Evolutionary conservation across 495 filamentous ascomycete species (phyloP), one percentile per base, ranked within the genome.

Genomic region (Hyaloscypha variabilis): DNA sequence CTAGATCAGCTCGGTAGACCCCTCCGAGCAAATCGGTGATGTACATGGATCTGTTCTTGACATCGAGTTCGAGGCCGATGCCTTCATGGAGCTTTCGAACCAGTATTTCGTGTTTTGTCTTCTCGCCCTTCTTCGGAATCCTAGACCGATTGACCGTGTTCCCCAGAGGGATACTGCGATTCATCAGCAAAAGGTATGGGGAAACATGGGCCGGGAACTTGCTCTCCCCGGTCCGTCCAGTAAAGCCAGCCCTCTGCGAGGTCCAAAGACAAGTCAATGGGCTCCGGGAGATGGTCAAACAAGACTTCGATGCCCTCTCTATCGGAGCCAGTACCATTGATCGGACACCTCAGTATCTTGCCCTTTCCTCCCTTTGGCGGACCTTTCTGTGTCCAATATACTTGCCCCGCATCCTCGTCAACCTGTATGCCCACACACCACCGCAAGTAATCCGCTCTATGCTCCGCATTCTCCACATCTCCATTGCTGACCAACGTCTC

Each of bases 381-480:
- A 0, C 84, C 85, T 69, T 86, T 86, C 62, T 86, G 85, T 0
- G 83, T 82, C 83, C 83, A 87, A 72, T 83, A 86, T n/a, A 88
- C 58, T 28, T 80, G 69, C 2, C 75, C 75, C 8, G 66, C 71
- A 1, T 67, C 56, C 1, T 59, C 62, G 49, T 78, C 76, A 36
- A 88, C 58, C 0, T 77, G 70, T 31, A 88, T 76, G 0, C 85
- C 83, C 6, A 87, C 83, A 67, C 81, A 85, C 84, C 83, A 86
- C 0, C 72, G 73, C 0, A 65, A 73, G 66, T 78, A 72, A 68
- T 81, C 76, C 49, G 30, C 21, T 52, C 67, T 25, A 53, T 69
- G 25, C 11, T 66, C 29, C 59, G 63, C 50, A 58, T 65, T 65
- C 13, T 74, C 53, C 26, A 80, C 76, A 42, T 75, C 74, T 51